Base-by-base conservation (phyloP, 2,329 filamentous ascomycete genomes). In the Helminthosporium solani region DNA sequence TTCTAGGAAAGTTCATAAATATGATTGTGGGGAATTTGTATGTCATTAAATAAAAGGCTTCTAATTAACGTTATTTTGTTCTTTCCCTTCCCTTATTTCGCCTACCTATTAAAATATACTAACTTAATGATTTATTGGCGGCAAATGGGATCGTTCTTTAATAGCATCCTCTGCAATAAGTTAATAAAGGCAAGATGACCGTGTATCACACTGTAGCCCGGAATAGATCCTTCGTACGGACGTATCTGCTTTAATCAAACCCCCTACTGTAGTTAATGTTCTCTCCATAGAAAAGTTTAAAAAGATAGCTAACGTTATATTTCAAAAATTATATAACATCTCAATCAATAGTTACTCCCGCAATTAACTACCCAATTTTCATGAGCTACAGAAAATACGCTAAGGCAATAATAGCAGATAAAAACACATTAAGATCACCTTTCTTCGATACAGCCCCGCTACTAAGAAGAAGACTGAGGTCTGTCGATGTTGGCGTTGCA, bases 391-490 rank as follows among this genome's bases (percentile, higher is more conserved):
- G 39, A 20, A 41, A 41, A 41, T 41, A 41, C 27, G 15, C 19
- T 41, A 41, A 9, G 39, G 39, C 33, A 41, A 31, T 33, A 41
- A 33, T 41, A 41, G 39, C 19, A 41, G 27, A 41, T 33, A 41
- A 41, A 41, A 41, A 41, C 19, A 41, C 19, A 41, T 41, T 41
- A 33, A 3, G 23, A 41, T 41, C 33, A 15, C 39, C 28, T 41
- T 41, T 41, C 25, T 40, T 41, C 30, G 20, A 16, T 15, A 41
- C 33, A 31, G 19, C 39, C 28, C 21, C 30, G 12, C 39, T 41
- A 41, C 27, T 41, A 25, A 25, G 23, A 41, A 25, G 23, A 41
- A 41, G 39, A 41, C 27, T 41, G 20, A 41, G 27, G 39, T 41
- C 19, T n/a, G 16, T 41, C 15, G 16, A 18, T 41, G 20, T 41